Conservation (phyloP, 2,329 filamentous ascomycete species). For the Claviceps cyperi region DNA sequence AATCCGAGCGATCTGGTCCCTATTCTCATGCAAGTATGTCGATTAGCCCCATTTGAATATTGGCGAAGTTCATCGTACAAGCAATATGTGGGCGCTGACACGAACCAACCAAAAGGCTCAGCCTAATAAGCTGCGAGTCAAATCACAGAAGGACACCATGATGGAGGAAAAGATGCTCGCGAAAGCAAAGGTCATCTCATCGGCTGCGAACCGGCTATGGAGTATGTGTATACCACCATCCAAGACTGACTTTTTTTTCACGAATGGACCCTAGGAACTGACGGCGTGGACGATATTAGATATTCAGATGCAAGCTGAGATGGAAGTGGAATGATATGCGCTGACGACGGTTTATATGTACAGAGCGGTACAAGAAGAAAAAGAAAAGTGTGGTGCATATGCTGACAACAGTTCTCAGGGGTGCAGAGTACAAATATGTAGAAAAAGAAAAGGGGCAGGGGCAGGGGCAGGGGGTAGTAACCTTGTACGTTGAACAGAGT, state of each 20-base stretch:
- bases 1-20: slow-evolving; percentile 53
- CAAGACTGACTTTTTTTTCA: not conserved
- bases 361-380: not conserved
- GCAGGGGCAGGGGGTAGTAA: too few species aligned
- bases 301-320: slow-evolving; percentile 35
- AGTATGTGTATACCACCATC: slow-evolving; percentile 27
- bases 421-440: too few species aligned
- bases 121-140: slow-evolving; percentile 46
- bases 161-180: slow-evolving; percentile 48
- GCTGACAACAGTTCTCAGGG: too few species aligned
- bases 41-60: too few species aligned
- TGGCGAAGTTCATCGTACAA: too few species aligned
- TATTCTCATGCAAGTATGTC: slow-evolving; percentile 51
- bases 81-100: slow-evolving; percentile 1
- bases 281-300: slow-evolving; percentile 17
- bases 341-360: not conserved
- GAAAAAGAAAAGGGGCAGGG: too few species aligned
- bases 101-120: slow-evolving; percentile 34
- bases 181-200: slow-evolving; percentile 54
- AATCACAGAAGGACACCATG: slow-evolving; percentile 39
- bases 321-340: slow-evolving; percentile 26
- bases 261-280: not conserved
- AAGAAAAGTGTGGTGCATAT: not conserved
- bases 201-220: slow-evolving; percentile 56
- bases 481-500: too few species aligned